phyloP scores from a whole-genome alignment of 306 rosid species.

The Glycyrrhiza uralensis region DNA sequence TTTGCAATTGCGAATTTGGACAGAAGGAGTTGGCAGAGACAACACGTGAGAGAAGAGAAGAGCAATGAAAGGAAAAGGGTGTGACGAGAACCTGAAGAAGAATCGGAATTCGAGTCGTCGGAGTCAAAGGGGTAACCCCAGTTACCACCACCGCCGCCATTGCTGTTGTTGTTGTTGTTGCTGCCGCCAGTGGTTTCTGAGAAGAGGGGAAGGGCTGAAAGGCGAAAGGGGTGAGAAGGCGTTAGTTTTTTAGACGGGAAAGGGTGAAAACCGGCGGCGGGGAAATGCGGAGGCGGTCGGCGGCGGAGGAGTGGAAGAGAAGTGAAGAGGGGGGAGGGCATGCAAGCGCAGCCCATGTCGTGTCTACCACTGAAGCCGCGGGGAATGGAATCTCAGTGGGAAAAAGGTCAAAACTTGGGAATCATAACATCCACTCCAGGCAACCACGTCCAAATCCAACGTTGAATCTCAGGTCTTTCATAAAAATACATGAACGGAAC shows the following conservation, averaged over 20 bases:
- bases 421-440: background rate
- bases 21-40: constrained; percentile 53
- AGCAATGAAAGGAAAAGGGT: constrained; percentile 41
- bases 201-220: constrained; percentile 17
- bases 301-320: constrained; percentile 8
- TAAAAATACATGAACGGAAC: background rate
- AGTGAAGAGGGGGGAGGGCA: constrained; percentile 16
- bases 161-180: background rate
- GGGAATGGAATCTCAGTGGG: background rate
- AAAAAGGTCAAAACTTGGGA: constrained; percentile 5
- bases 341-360: constrained; percentile 32
- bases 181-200: constrained; percentile 12
- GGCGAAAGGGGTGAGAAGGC: constrained; percentile 27
- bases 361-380: background rate
- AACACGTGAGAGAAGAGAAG: constrained; percentile 37
- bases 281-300: background rate
- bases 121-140: constrained; percentile 47
- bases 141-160: constrained; percentile 31
- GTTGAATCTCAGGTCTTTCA: background rate
- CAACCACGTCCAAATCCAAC: background rate
- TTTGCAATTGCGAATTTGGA: constrained; percentile 58
- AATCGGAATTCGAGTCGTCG: constrained; percentile 13
- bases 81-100: constrained; percentile 32
- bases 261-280: background rate
- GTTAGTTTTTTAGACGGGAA: background rate